Evolutionary conservation across 768 basidiomycete species (phyloP), one percentile per base, ranked within the genome.

Genomic region (Mycena crocata): DNA sequence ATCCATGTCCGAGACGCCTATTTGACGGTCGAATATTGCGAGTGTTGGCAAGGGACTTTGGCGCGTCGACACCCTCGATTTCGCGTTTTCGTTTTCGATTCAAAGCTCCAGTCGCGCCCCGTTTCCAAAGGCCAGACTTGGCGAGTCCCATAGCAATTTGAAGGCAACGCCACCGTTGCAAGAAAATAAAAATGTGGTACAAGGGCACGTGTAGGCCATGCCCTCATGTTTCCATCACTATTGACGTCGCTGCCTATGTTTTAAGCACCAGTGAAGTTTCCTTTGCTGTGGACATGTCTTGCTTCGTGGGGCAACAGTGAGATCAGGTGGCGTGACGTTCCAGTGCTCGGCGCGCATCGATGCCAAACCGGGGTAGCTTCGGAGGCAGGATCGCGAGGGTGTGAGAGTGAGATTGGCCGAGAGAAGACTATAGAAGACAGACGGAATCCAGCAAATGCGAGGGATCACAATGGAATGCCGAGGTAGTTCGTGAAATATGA

Each of bases 261-360:
- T 61, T 67, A 64, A 64, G 69, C 49, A 70, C 44, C 46, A 62
- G 42, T 13, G 34, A 44, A 63, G 65, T 66, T 21, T 70, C 69
- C 69, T 40, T 35, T 51, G 9, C 10, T 46, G 23, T 48, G 69
- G 69, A 21, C 7, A 40, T 0, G 3, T 31, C 9, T 57, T 70
- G 35, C 69, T 67, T 64, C 19, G 52, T 61, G 30, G 57, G 69
- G 65, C 23, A 12, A 59, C 52, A 21, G 1, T 28, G 51, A 42
- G 12, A 57, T 64, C 62, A 49, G 50, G 28, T 55, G 23, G 32
- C 39, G 56, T 44, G 52, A n/a, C n/a, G 5, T 63, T 64, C 55
- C 26, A 26, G 50, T 62, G 37, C 40, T 54, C 24, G 67, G 60
- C 19, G 35, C 8, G 26, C 61, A 59, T 35, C 31, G 50, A 50